Percentiles rank a stretch among this genome's conserved stretches.
These are phyloP conservation scores for Endothia cerciana DNA, from an alignment of 2,329 filamentous ascomycete species.

Conservation along the genomic window DNA sequence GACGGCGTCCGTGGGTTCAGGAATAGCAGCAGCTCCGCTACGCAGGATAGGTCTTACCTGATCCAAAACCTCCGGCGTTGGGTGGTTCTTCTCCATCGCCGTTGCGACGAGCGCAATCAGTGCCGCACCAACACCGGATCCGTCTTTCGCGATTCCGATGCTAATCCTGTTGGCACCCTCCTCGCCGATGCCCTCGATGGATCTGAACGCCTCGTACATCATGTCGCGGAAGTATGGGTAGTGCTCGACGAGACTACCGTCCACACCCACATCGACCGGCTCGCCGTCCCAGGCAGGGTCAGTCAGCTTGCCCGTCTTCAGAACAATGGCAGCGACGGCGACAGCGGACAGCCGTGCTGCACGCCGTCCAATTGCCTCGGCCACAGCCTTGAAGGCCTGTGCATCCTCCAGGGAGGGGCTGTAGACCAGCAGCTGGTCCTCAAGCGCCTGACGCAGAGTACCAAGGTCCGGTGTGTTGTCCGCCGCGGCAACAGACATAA, in stretches of 20 bases:
- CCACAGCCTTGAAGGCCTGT: constrained; percentile 81
- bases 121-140: constrained; percentile 92
- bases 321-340: constrained; percentile 80
- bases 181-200: constrained; percentile 76
- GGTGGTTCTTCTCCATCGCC: constrained; percentile 55
- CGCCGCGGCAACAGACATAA: constrained; percentile 84
- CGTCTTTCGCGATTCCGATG: constrained; percentile 96
- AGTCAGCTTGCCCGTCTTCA: constrained; percentile 75
- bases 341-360: constrained; percentile 87
- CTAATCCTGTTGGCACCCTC: constrained; percentile 83
- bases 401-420: constrained; percentile 82
- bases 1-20: not conserved
- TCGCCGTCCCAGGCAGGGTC: constrained; percentile 63
- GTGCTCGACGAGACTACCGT: constrained; percentile 92
- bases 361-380: constrained; percentile 82
- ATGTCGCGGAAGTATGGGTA: constrained; percentile 91
- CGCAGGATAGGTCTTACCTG: constrained; percentile 25
- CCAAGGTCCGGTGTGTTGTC: constrained; percentile 75
- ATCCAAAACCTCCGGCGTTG: constrained; percentile 25
- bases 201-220: constrained; percentile 79
- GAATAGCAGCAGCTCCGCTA: constrained; percentile 1
- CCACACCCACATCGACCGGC: constrained; percentile 86
- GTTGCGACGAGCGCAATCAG: constrained; percentile 91
- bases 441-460: constrained; percentile 76
- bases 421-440: constrained; percentile 75